Conservation (phyloP, 768 basidiomycete genomes). For the Boletus coccyginus region DNA sequence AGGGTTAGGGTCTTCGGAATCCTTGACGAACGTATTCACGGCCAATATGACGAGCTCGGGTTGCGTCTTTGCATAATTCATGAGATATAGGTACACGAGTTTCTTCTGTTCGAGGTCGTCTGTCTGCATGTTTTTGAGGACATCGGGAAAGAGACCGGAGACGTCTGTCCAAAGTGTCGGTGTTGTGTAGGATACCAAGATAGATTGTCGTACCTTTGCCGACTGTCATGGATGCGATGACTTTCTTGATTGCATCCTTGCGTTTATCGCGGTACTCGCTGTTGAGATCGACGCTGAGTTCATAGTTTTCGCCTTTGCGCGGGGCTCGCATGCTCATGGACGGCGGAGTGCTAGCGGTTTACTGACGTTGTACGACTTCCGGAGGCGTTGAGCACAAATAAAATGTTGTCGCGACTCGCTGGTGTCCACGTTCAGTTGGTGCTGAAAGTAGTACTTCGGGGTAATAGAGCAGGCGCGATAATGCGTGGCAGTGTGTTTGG, state of each 20-base stretch:
- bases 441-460: not conserved
- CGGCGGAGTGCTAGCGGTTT: conserved; percentile 7
- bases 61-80: conserved; percentile 99
- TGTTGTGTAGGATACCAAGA: conserved; percentile 3
- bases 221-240: conserved; percentile 98
- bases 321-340: conserved; percentile 52
- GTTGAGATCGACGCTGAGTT: conserved; percentile 95
- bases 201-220: conserved; percentile 73
- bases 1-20: conserved; percentile 95
- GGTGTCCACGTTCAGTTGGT: not conserved
- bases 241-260: conserved; percentile 97
- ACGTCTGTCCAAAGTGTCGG: conserved; percentile 51
- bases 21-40: conserved; percentile 98
- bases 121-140: conserved; percentile 99
- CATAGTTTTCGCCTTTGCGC: conserved; percentile 91
- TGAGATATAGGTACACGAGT: conserved; percentile 97
- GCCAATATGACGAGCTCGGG: conserved; percentile 98
- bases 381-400: not conserved
- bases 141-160: conserved; percentile 94
- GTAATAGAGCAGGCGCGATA: not conserved
- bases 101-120: conserved; percentile 99
- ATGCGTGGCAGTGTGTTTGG: conserved; percentile 24
- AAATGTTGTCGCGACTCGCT: not conserved
- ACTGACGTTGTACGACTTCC: not conserved
- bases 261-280: conserved; percentile 93